These are phyloP conservation scores for Scortechinia acanthostroma DNA, from an alignment of 2,329 filamentous ascomycete species.

Conservation along the genomic window DNA sequence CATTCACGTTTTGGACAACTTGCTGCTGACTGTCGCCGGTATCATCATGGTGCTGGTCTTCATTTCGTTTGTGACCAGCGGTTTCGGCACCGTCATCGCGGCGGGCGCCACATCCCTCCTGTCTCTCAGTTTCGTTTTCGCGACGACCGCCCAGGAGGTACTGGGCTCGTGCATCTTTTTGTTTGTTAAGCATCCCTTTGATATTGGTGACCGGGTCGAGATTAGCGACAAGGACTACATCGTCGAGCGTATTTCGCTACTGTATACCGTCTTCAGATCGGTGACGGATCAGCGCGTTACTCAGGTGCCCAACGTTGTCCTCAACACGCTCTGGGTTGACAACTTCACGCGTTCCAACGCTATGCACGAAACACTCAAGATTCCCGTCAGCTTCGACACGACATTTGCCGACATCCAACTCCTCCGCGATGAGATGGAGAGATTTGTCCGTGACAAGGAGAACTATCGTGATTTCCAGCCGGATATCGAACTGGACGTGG, in stretches of 20 bases:
- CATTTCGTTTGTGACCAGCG: constrained; percentile 9
- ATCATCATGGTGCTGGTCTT: constrained; percentile 18
- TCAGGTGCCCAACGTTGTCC: constrained; percentile 20
- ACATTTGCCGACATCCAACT: constrained; percentile 18
- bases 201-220: constrained; percentile 20
- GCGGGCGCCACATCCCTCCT: constrained; percentile 6
- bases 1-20: constrained; percentile 19
- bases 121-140: constrained; percentile 13
- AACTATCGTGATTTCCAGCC: constrained; percentile 20
- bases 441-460: constrained; percentile 15
- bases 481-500: constrained; percentile 18
- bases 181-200: constrained; percentile 18
- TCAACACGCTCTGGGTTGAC: constrained; percentile 24
- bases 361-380: constrained; percentile 19
- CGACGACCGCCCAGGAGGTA: constrained; percentile 13
- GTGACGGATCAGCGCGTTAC: constrained; percentile 7
- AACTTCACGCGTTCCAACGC: constrained; percentile 21
- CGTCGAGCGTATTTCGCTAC: constrained; percentile 12
- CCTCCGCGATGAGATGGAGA: constrained; percentile 14
- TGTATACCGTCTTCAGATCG: constrained; percentile 11
- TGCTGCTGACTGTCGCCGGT: constrained; percentile 16
- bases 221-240: constrained; percentile 11
- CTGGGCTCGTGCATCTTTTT: constrained; percentile 13
- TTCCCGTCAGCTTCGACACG: constrained; percentile 15
- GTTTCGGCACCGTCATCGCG: constrained; percentile 14